These are phyloP conservation scores for Candida mesenterica DNA, from an alignment of 1,139 yeast species.

Conservation along the genomic window DNA sequence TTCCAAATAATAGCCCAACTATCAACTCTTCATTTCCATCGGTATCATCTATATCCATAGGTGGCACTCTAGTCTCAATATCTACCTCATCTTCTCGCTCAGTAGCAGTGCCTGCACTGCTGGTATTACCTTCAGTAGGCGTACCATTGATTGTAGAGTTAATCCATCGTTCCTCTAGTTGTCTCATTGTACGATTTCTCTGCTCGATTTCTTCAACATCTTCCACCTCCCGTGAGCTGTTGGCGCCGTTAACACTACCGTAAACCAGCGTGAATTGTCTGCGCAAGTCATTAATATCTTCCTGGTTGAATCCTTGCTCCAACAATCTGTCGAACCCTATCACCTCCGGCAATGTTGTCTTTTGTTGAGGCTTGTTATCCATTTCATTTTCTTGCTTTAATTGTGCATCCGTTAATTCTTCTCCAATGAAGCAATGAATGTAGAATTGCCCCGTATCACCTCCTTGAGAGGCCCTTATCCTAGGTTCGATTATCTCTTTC, in stretches of 20 bases:
- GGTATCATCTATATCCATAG: slow-evolving; percentile 31
- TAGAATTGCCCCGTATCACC: slow-evolving; percentile 35
- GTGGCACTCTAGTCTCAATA: slow-evolving; percentile 20
- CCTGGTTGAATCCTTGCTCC: slow-evolving; percentile 77
- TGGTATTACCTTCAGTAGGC: slow-evolving; percentile 7
- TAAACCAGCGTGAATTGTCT: slow-evolving; percentile 71
- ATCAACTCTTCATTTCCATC: slow-evolving; percentile 56
- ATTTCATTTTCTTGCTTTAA: slow-evolving; percentile 59
- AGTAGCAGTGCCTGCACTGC: slow-evolving; percentile 5
- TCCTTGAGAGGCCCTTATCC: slow-evolving; percentile 14
- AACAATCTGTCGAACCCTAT: slow-evolving; percentile 83
- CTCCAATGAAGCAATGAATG: slow-evolving; percentile 83
- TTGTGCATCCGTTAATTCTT: slow-evolving; percentile 56
- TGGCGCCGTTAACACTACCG: slow-evolving; percentile 12
- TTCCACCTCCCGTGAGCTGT: slow-evolving; percentile 22
- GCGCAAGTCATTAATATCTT: slow-evolving; percentile 70
- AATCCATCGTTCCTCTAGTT: slow-evolving; percentile 87
- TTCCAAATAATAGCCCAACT: slow-evolving; percentile 63
- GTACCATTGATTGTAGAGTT: slow-evolving; percentile 62
- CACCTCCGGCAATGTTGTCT: slow-evolving; percentile 64
- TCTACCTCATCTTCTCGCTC: slow-evolving; percentile 11
- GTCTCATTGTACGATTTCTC: slow-evolving; percentile 44
- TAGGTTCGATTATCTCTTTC: slow-evolving; percentile 44
- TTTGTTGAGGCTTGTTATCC: slow-evolving; percentile 51
- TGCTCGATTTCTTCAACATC: slow-evolving; percentile 45